A percentile compares a stretch with the other conserved stretches of the same genome.
Conservation (phyloP, 345 rosid species). For the Cardamine resedifolia region DNA sequence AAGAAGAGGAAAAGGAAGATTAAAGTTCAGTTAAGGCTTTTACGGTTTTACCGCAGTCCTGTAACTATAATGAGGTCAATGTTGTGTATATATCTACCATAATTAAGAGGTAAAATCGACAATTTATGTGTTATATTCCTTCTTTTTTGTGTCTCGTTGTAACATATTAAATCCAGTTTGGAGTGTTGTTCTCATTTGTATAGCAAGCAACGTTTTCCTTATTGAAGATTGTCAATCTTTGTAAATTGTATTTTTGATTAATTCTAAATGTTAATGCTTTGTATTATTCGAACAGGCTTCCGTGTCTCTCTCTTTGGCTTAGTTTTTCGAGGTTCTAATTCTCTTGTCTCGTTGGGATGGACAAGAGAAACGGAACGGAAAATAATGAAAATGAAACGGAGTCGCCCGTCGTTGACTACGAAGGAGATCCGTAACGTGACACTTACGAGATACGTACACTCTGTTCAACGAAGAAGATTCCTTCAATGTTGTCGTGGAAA, state of each 20-base stretch:
- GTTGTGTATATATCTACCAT: slow-evolving; percentile 16
- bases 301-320: not conserved
- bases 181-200: slow-evolving; percentile 11
- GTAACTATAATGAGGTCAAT: not conserved
- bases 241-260: not conserved
- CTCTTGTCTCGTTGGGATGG: not conserved
- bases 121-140: not conserved
- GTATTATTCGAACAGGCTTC: slow-evolving; percentile 5
- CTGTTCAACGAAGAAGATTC: slow-evolving; percentile 5
- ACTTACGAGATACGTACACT: not conserved
- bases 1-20: not conserved
- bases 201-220: not conserved
- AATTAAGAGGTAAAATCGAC: not conserved
- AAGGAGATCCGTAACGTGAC: not conserved
- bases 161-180: slow-evolving; percentile 17
- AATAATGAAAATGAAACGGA: not conserved
- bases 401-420: not conserved
- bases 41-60: not conserved
- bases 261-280: slow-evolving; percentile 1
- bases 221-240: not conserved
- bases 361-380: not conserved
- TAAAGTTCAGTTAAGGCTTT: not conserved
- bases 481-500: not conserved
- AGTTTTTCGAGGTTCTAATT: not conserved
- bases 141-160: slow-evolving; percentile 3